Evolutionary conservation across 805 yeast species (phyloP), one percentile per base, ranked within the genome.

Genomic region (Pichia eremophila): DNA sequence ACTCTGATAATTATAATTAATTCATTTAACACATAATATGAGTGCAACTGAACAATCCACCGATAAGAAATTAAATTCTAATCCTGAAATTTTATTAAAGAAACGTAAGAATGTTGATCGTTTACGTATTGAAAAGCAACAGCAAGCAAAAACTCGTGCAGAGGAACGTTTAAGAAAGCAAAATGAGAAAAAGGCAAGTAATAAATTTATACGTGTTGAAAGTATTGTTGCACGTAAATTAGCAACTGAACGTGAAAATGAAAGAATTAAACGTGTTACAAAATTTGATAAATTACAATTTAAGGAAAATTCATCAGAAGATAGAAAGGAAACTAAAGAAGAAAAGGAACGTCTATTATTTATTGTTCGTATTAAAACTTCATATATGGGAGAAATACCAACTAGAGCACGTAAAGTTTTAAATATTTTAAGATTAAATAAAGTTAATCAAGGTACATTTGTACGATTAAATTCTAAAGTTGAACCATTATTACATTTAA

Each of bases 61-160:
- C 2, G 27, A 37, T 8, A 39, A 39, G 19, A 47, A 43, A 25
- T 38, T 43, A 45, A 78, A 82, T 61, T 73, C 83, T 27, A 83
- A 81, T 60, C 91, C 93, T 37, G 93, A 85, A 64, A 73, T 85
- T 47, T 77, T 85, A 56, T 73, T 85, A 52, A 79, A 81, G 60
- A 85, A 85, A 70, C 79, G 95, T 68, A 85, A 84, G 70, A 77
- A 83, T 60, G 84, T 83, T 50, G 91, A 85, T 63, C 72, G 83
- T 63, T 70, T 81, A 55, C 75, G 89, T 63, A 57, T 84, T 46
- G 85, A 81, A 63, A 85, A 82, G 60, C 91, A 83, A 63, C 85
- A 81, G 54, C 73, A 73, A 47, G 81, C 81, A 15, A 72, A 72
- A 52, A 66, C 70, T 57, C 78, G 74, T 63, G 69, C 67, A 40